Evolutionary conservation across 208 protist species (phyloP).

Genomic region (Leishmania braziliensis): DNA sequence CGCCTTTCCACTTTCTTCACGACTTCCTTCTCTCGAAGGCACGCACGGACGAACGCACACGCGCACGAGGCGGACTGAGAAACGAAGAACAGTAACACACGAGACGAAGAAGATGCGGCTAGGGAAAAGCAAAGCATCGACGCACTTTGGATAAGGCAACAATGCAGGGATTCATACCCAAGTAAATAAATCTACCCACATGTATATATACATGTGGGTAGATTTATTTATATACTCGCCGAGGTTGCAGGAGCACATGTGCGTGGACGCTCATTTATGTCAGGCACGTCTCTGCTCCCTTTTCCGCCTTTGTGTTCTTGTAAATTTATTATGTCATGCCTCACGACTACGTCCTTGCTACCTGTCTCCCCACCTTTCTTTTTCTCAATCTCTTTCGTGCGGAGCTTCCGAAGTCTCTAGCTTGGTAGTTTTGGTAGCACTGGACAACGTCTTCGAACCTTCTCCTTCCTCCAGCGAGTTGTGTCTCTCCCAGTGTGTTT

Average conservation of each 20-base stretch:
- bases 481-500: background rate
- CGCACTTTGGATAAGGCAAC: background rate
- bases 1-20: background rate
- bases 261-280: background rate
- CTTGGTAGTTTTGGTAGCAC: background rate
- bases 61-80: too few species aligned
- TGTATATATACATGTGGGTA: background rate
- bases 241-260: background rate
- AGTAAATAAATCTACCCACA: too few species aligned
- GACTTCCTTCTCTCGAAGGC: background rate
- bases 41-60: background rate
- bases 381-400: background rate
- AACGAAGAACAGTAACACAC: background rate
- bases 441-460: background rate
- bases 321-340: background rate
- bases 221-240: too few species aligned
- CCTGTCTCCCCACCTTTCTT: background rate
- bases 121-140: background rate
- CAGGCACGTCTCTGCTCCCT: conserved; percentile 1
- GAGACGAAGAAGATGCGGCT: too few species aligned
- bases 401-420: background rate
- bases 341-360: background rate
- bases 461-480: background rate
- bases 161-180: background rate
- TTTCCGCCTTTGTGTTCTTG: background rate